A percentile compares a stretch with the other conserved stretches of the same genome.
These are phyloP conservation scores for Suillus bovinus DNA, from an alignment of 768 basidiomycete genomes.

Conservation along the genomic window DNA sequence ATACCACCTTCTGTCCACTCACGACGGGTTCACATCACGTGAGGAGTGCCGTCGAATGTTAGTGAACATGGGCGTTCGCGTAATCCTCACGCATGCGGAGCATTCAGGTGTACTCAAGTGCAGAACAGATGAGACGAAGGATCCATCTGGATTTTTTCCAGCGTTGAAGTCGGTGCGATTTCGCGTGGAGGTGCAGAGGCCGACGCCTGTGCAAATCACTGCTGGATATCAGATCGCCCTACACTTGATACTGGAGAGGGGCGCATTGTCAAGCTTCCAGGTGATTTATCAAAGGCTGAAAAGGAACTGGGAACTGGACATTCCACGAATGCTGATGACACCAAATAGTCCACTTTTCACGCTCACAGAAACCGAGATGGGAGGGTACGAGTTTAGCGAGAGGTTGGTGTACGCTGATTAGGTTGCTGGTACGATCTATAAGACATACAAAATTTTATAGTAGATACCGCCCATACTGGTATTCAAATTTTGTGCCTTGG, in stretches of 20 bases:
- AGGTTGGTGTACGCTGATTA: constrained; percentile 36
- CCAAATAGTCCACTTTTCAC: constrained; percentile 25
- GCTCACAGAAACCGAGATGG: constrained; percentile 30
- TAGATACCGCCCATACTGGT: constrained; percentile 3
- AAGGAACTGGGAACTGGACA: constrained; percentile 70
- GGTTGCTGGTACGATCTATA: constrained; percentile 16
- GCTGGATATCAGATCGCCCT: constrained; percentile 59
- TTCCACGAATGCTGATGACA: constrained; percentile 22
- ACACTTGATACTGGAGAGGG: constrained; percentile 80
- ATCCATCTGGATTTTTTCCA: constrained; percentile 51
- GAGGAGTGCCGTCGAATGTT: constrained; percentile 75
- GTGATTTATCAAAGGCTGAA: constrained; percentile 65
- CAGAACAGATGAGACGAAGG: constrained; percentile 64
- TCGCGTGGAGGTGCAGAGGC: constrained; percentile 69
- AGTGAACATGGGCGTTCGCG: constrained; percentile 66
- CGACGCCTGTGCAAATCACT: constrained; percentile 39
- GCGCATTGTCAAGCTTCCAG: constrained; percentile 81
- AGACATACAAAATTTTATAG: constrained; percentile 15
- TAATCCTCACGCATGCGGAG: constrained; percentile 64
- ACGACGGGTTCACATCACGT: constrained; percentile 63
- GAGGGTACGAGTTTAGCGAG: constrained; percentile 29
- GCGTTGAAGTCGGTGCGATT: constrained; percentile 75
- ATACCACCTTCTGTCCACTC: constrained; percentile 56
- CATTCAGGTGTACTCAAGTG: constrained; percentile 75
- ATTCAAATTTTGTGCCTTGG: constrained; percentile 5